These are phyloP conservation scores for Solanum aculeatissimum DNA, from an alignment of 305 asterid species.

Conservation along the genomic window DNA sequence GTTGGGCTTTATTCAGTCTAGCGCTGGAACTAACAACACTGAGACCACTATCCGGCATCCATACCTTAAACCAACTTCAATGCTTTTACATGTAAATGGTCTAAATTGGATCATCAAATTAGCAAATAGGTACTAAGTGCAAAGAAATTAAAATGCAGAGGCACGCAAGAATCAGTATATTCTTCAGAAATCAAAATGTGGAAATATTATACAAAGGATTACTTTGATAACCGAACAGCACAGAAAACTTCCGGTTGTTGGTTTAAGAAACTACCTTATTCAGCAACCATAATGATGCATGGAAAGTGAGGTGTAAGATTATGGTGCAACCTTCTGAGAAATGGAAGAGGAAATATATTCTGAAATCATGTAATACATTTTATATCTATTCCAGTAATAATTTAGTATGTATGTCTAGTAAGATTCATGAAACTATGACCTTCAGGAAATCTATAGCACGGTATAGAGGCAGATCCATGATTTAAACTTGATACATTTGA, in stretches of 20 bases:
- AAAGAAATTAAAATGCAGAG: not conserved
- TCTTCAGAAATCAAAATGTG: not conserved
- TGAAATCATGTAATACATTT: not conserved
- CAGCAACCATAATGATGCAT: not conserved
- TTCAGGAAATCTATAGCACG: not conserved
- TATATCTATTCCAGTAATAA: not conserved
- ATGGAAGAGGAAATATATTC: not conserved
- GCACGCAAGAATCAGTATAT: not conserved
- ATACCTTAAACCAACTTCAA: not conserved
- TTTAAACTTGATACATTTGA: not conserved
- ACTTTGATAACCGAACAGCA: not conserved
- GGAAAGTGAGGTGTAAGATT: not conserved
- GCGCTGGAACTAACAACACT: not conserved
- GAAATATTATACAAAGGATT: not conserved
- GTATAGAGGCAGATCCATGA: not conserved
- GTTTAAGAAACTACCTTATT: not conserved
- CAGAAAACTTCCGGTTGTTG: not conserved
- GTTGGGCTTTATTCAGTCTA: not conserved
- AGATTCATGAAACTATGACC: not conserved
- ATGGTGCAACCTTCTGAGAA: not conserved
- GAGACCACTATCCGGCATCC: not conserved
- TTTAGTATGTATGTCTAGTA: not conserved
- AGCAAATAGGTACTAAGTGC: not conserved
- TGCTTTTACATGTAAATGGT: not conserved
- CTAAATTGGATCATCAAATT: not conserved